Evolutionary conservation across 2,329 filamentous ascomycete species (phyloP).

Genomic region (Fusarium brevicatenulatum): DNA sequence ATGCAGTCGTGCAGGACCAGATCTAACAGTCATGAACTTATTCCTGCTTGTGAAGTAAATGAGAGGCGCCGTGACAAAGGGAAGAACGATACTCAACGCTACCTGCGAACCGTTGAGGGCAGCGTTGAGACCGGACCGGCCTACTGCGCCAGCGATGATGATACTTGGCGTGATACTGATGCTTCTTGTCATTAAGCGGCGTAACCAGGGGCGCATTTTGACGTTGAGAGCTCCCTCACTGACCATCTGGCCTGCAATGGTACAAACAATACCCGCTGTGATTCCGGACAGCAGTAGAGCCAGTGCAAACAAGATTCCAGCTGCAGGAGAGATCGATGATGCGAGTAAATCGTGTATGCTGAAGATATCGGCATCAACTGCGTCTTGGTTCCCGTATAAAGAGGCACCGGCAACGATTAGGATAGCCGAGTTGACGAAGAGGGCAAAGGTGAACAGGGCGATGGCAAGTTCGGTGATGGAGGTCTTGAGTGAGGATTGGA

Average conservation of each 20-base stretch:
- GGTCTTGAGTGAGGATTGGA: conserved; percentile 77
- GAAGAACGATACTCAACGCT: conserved; percentile 79
- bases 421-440: conserved; percentile 87
- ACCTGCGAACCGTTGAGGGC: conserved; percentile 83
- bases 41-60: conserved; percentile 86
- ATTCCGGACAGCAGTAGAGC: conserved; percentile 83
- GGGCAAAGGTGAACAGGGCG: conserved; percentile 82
- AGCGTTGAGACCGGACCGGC: conserved; percentile 73
- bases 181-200: conserved; percentile 78
- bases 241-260: conserved; percentile 90
- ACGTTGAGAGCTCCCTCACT: conserved; percentile 76
- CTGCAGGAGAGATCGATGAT: conserved; percentile 74
- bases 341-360: conserved; percentile 81
- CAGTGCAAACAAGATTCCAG: conserved; percentile 85
- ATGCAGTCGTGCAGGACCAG: neutral
- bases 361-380: conserved; percentile 80
- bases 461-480: conserved; percentile 76
- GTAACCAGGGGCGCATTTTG: conserved; percentile 80
- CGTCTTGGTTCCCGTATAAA: conserved; percentile 70
- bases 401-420: conserved; percentile 84
- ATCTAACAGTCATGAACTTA: conserved; percentile 78
- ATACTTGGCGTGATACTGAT: conserved; percentile 86
- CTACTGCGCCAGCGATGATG: conserved; percentile 83
- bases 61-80: conserved; percentile 83
- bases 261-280: conserved; percentile 87